These are phyloP conservation scores for Sugiyamaella xylanicola DNA, from an alignment of 1,139 yeast genomes.

Conservation along the genomic window DNA sequence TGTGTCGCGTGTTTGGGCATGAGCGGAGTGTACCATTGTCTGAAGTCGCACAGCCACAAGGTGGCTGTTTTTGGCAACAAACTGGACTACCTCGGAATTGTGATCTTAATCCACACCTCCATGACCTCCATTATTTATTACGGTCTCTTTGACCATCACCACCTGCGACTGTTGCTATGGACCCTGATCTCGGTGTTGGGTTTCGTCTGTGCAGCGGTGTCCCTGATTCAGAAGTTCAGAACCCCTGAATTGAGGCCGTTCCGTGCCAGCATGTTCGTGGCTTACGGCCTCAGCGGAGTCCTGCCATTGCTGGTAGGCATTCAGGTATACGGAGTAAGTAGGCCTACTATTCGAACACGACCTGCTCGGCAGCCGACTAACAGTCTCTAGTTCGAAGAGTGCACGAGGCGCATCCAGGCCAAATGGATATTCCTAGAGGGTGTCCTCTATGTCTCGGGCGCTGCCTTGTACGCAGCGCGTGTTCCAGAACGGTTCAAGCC, in stretches of 20 bases:
- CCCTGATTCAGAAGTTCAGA: slow-evolving; percentile 67
- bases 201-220: slow-evolving; percentile 59
- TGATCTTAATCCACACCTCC: slow-evolving; percentile 72
- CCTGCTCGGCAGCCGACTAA: neutral
- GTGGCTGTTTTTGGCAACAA: slow-evolving; percentile 72
- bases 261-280: slow-evolving; percentile 75
- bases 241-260: slow-evolving; percentile 71
- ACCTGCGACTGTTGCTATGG: slow-evolving; percentile 50
- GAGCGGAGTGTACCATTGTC: slow-evolving; percentile 75
- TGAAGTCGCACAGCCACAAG: slow-evolving; percentile 70
- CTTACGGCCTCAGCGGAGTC: slow-evolving; percentile 78
- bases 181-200: slow-evolving; percentile 59
- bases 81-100: slow-evolving; percentile 85
- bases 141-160: slow-evolving; percentile 46
- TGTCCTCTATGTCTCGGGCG: slow-evolving; percentile 72
- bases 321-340: slow-evolving; percentile 44
- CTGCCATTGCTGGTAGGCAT: slow-evolving; percentile 66
- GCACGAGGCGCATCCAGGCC: slow-evolving; percentile 56
- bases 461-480: slow-evolving; percentile 73
- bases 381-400: slow-evolving; percentile 37
- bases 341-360: neutral
- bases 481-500: slow-evolving; percentile 75
- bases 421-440: slow-evolving; percentile 72
- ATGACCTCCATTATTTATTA: slow-evolving; percentile 70
- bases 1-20: slow-evolving; percentile 63